Percentiles rank a stretch among this genome's conserved stretches.
These are phyloP conservation scores for Stereum hirsutum DNA, from an alignment of 1,284 basidiomycete genomes.

Conservation along the genomic window DNA sequence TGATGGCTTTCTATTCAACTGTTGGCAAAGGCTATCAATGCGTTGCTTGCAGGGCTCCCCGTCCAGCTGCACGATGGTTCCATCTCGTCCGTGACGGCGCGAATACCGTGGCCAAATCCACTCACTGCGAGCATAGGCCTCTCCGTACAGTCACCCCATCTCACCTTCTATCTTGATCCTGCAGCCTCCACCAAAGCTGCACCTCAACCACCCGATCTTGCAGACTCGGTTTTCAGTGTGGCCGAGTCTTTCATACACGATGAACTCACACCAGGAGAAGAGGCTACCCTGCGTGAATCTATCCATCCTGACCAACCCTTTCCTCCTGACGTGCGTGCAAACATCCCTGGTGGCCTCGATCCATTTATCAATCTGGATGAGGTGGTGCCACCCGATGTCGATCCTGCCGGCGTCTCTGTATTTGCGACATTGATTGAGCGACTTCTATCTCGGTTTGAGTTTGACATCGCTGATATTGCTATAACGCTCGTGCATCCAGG, in stretches of 20 bases:
- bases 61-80: constrained; percentile 63
- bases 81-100: constrained; percentile 65
- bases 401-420: constrained; percentile 70
- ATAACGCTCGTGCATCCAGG: constrained; percentile 59
- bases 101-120: constrained; percentile 71
- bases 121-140: constrained; percentile 63
- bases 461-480: constrained; percentile 61
- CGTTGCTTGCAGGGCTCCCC: constrained; percentile 60
- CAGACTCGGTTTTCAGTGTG: constrained; percentile 71
- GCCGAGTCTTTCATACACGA: constrained; percentile 82
- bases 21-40: constrained; percentile 71
- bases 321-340: constrained; percentile 23
- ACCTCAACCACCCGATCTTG: constrained; percentile 34
- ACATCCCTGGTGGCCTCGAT: constrained; percentile 60
- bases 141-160: constrained; percentile 52
- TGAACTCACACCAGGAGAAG: constrained; percentile 68
- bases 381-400: constrained; percentile 21
- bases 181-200: constrained; percentile 11
- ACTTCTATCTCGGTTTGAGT: constrained; percentile 74
- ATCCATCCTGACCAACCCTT: constrained; percentile 41
- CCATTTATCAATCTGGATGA: constrained; percentile 37
- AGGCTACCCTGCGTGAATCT: constrained; percentile 63
- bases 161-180: constrained; percentile 47
- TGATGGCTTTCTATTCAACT: neutral
- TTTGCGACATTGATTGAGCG: constrained; percentile 81